A percentile compares a stretch with the other conserved stretches of the same genome.
Conservation (phyloP, 2,329 filamentous ascomycete genomes). For the Neofusicoccum umdonicola region DNA sequence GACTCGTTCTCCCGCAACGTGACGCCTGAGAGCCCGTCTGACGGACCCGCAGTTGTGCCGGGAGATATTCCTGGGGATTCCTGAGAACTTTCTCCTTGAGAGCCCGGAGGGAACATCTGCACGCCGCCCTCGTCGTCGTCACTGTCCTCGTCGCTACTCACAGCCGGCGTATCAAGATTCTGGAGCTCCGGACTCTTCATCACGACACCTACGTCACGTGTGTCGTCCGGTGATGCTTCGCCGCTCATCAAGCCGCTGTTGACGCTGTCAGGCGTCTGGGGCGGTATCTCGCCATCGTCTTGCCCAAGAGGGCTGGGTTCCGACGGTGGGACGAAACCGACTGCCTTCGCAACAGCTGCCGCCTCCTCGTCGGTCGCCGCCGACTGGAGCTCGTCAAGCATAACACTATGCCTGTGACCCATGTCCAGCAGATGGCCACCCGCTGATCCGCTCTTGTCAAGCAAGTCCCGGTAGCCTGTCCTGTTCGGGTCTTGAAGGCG, state of each 20-base stretch:
- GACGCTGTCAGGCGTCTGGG: constrained; percentile 19
- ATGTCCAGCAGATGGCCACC: constrained; percentile 55
- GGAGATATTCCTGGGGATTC: constrained; percentile 1
- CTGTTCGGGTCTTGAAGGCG: constrained; percentile 72
- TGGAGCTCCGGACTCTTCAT: constrained; percentile 42
- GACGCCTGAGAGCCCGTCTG: neutral
- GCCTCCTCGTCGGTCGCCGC: constrained; percentile 46
- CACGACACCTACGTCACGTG: constrained; percentile 32
- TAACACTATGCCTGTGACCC: constrained; percentile 47
- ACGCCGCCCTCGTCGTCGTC: constrained; percentile 32
- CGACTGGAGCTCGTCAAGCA: constrained; percentile 32
- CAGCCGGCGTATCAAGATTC: constrained; percentile 39
- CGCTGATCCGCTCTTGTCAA: constrained; percentile 59
- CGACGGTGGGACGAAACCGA: constrained; percentile 39
- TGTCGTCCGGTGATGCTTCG: constrained; percentile 24
- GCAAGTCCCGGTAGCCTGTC: constrained; percentile 73
- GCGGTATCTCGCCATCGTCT: constrained; percentile 23
- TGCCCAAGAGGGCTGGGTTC: constrained; percentile 31
- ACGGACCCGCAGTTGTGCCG: neutral
- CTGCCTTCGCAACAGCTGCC: constrained; percentile 50
- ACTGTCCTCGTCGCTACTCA: constrained; percentile 35
- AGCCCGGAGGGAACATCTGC: neutral
- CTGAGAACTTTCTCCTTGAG: neutral
- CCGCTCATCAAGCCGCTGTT: constrained; percentile 19
- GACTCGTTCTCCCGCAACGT: neutral